Evolutionary conservation across 345 rosid species (phyloP), one percentile per base, ranked within the genome.

Genomic region (Noccaea caerulescens): DNA sequence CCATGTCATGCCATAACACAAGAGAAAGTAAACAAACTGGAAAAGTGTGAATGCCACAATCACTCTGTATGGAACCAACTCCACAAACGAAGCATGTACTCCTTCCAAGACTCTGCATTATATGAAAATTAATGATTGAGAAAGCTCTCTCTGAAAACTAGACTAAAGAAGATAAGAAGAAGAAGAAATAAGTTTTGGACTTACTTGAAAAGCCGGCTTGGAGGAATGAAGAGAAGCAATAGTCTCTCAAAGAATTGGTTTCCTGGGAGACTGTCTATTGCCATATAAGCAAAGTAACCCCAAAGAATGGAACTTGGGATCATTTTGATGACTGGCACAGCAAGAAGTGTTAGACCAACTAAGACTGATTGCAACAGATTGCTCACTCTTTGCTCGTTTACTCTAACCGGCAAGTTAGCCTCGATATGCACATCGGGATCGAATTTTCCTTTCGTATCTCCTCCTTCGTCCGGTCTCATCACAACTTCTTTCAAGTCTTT

Each of bases 221-320:
- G 97, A 46, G 83, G 63, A 54, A 87, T 73, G 76, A 90, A 84
- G 61, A 92, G 91, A 33, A 92, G 83, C 42, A 88, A 77, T 5
- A 87, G 25, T 63, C 97, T 82, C 64, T 90, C 97, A 88, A 89
- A 92, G 74, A 88, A 92, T 12, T 90, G 98, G 77, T 88, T 90
- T 18, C 98, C 95, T 0, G 91, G 95, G 10, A 92, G 94, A 80
- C 95, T 90, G 71, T 92, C 96, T 4, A 92, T 82, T 0, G 98
- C 95, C 98, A 90, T 90, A 78, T 84, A 88, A 3, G 91, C 87
- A 1, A 92, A 92, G 76, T 92, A 92, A 36, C 96, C 96, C 94
- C 92, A 92, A 2, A 92, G 89, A 30, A 90, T 81, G 7, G 96
- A 88, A 64, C 95, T 84, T 14, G 98, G 98, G 52, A 90, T 88